A percentile compares a stretch with the other conserved stretches of the same genome.
These are phyloP conservation scores for Leccinum boreale DNA, from an alignment of 768 basidiomycete genomes.

Conservation along the genomic window DNA sequence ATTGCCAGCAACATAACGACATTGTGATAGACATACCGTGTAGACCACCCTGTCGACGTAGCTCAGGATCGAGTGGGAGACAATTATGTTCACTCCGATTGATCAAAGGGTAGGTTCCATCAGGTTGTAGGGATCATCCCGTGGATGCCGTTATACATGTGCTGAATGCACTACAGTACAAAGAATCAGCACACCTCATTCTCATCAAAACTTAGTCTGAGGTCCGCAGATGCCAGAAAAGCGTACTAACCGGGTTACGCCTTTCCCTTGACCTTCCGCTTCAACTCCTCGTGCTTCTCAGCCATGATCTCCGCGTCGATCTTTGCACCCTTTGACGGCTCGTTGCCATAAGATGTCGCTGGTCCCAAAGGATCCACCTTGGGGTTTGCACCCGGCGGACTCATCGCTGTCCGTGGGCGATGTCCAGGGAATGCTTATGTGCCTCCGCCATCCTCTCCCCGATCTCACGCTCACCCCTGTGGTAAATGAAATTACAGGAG, in stretches of 20 bases:
- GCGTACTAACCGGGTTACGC: conserved; percentile 14
- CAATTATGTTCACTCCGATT: too few relatives aligned
- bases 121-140: too few relatives aligned
- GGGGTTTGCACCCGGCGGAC: conserved; percentile 28
- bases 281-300: conserved; percentile 48
- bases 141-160: too few relatives aligned
- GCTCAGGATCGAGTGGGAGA: too few relatives aligned
- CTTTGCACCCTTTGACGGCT: conserved; percentile 55
- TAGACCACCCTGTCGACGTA: too few relatives aligned
- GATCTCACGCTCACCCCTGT: conserved; percentile 44
- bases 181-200: neutral
- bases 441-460: conserved; percentile 37
- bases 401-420: conserved; percentile 26
- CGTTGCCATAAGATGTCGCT: conserved; percentile 49
- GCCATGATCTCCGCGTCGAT: conserved; percentile 52
- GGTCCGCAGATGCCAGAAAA: neutral
- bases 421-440: conserved; percentile 27
- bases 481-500: neutral
- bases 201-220: neutral
- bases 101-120: too few relatives aligned
- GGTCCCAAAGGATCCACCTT: conserved; percentile 46
- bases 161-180: neutral
- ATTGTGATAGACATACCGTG: too few relatives aligned
- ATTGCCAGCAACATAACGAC: too few relatives aligned
- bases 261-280: conserved; percentile 37